Evolutionary conservation across 1,284 basidiomycete species (phyloP).

Genomic region (Lentinula novae-zelandiae): DNA sequence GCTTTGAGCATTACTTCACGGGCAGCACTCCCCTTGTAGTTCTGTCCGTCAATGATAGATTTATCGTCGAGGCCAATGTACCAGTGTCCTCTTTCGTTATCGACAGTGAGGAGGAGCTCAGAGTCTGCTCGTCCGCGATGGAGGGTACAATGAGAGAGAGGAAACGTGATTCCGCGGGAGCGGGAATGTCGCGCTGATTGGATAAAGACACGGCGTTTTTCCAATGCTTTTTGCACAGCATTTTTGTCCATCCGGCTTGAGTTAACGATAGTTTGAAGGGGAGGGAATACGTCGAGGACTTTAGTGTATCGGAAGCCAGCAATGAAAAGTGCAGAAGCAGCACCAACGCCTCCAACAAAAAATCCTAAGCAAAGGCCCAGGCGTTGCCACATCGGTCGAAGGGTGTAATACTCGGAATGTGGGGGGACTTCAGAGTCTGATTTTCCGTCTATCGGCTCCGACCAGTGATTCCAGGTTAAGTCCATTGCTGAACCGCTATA

Average conservation of each 20-base stretch:
- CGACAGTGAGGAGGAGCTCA: slow-evolving; percentile 35
- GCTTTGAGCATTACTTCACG: slow-evolving; percentile 22
- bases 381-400: slow-evolving; percentile 36
- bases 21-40: slow-evolving; percentile 15
- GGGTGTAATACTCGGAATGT: slow-evolving; percentile 20
- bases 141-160: slow-evolving; percentile 29
- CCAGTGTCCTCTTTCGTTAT: slow-evolving; percentile 37
- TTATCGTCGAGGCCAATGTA: slow-evolving; percentile 31
- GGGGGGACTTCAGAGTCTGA: slow-evolving; percentile 14
- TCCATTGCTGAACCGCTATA: slow-evolving; percentile 30
- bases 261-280: slow-evolving; percentile 5
- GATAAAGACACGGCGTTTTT: slow-evolving; percentile 30
- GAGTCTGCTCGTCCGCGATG: slow-evolving; percentile 29
- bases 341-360: slow-evolving; percentile 28
- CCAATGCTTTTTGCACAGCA: slow-evolving; percentile 3
- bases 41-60: slow-evolving; percentile 31
- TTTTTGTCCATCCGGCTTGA: slow-evolving; percentile 1
- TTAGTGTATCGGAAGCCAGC: slow-evolving; percentile 33
- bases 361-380: slow-evolving; percentile 27
- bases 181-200: slow-evolving; percentile 34
- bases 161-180: slow-evolving; percentile 31
- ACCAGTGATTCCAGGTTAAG: slow-evolving; percentile 36
- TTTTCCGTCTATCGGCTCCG: slow-evolving; percentile 22
- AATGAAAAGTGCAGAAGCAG: slow-evolving; percentile 30
- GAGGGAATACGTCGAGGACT: slow-evolving; percentile 31